Evolutionary conservation across 176 grass and related monocot genomes (phyloP), one percentile per base, ranked within the genome.

Genomic region (Oryza meyeriana): DNA sequence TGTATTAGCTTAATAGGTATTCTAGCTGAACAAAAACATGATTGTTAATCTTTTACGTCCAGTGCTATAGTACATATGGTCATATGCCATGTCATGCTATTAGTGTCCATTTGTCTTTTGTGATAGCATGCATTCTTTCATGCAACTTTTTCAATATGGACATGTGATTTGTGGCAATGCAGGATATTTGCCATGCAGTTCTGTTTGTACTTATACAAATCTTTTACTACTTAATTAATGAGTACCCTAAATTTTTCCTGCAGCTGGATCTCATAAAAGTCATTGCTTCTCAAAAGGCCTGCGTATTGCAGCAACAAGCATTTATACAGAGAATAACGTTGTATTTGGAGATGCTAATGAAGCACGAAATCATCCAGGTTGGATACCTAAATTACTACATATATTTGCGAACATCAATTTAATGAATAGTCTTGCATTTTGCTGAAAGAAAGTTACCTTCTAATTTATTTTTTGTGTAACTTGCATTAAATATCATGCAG

Each of bases 191-290:
- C 26, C 35, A 71, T 35, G 40, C 29, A 75, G 12, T 42, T 62
- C 38, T 68, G 36, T 59, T 30, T 83, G 34, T 64, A 52, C 26
- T 34, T 72, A n/a, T n/a, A n/a, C 33, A 64, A 34, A 84, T 58
- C 42, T 77, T 69, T 77, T 77, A 48, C 35, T 47, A 47, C 44
- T 47, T 79, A 55, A 42, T 64, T 48, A 69, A 55, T 68, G 45
- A n/a, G n/a, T n/a, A n/a, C 67, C 6, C 41, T 48, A 6, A 24
- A 61, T 82, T 75, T 27, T 76, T 89, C 24, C 16, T 86, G 73
- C 87, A 98, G 96, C 79, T 98, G 72, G 96, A 98, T 86, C 87
- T 98, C 69, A 95, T 98, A 52, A 98, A 81, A 91, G 90, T 95
- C 18, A 85, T 88, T 85, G 89, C 93, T 88, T 93, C 87, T 80